Evolutionary conservation across 768 basidiomycete genomes (phyloP).

Genomic region (Mycena kentingensis): DNA sequence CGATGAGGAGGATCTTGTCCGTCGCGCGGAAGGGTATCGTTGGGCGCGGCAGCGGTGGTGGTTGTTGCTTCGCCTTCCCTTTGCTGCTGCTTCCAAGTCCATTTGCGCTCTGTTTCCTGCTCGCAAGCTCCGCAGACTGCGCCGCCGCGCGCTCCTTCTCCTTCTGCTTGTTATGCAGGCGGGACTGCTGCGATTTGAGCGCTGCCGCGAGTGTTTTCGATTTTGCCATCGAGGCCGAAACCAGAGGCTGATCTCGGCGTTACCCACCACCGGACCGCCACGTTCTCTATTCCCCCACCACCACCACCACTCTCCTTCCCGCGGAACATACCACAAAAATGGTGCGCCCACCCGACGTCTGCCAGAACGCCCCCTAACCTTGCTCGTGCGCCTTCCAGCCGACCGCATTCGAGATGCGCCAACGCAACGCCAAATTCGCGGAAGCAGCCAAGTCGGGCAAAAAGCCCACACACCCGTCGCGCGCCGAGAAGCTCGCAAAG

Average conservation of each 20-base stretch:
- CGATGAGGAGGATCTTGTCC: slow-evolving; percentile 76
- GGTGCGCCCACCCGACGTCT: slow-evolving; percentile 29
- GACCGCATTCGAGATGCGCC: slow-evolving; percentile 80
- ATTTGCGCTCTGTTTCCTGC: slow-evolving; percentile 35
- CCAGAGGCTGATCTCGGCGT: background rate
- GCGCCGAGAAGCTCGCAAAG: slow-evolving; percentile 70
- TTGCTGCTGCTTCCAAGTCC: slow-evolving; percentile 34
- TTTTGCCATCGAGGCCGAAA: slow-evolving; percentile 40
- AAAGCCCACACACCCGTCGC: slow-evolving; percentile 71
- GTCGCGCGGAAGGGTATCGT: slow-evolving; percentile 67
- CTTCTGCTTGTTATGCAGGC: slow-evolving; percentile 64
- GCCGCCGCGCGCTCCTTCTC: slow-evolving; percentile 55
- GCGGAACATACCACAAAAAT: slow-evolving; percentile 27
- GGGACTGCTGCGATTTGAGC: slow-evolving; percentile 68
- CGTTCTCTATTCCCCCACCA: slow-evolving; percentile 22
- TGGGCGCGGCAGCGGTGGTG: slow-evolving; percentile 32
- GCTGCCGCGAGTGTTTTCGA: slow-evolving; percentile 66
- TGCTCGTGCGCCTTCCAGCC: slow-evolving; percentile 46
- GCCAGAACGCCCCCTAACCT: background rate
- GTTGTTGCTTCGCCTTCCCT: slow-evolving; percentile 32
- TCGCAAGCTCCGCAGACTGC: slow-evolving; percentile 52
- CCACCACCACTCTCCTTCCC: background rate
- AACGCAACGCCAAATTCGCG: slow-evolving; percentile 80
- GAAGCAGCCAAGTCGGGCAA: slow-evolving; percentile 72
- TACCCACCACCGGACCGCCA: too few relatives aligned